phyloP scores from a whole-genome alignment of 73 alveolate genomes.

The Paramecium bursaria region DNA sequence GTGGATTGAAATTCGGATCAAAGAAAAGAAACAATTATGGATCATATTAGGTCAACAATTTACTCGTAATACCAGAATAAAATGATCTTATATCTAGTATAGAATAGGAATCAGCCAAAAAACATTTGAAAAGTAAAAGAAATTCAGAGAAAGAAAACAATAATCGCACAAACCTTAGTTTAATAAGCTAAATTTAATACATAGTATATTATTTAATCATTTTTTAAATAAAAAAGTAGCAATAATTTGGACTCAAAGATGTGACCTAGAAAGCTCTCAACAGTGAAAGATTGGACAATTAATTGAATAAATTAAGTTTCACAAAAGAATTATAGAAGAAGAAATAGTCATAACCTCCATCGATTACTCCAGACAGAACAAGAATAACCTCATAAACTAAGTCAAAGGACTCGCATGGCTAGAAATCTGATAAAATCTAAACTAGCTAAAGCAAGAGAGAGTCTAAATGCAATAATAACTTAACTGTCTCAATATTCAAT shows the following conservation, averaged over 20 bases:
- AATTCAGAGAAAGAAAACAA: slow-evolving; percentile 14
- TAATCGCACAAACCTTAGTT: not conserved
- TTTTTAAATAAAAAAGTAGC: not conserved
- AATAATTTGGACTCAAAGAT: slow-evolving; percentile 20
- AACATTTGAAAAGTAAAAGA: not conserved
- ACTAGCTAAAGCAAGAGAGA: not conserved
- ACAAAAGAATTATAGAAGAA: slow-evolving; percentile 42
- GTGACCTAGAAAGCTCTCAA: slow-evolving; percentile 38
- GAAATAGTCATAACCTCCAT: not conserved
- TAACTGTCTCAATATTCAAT: slow-evolving; percentile 54
- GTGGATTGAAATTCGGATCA: slow-evolving; percentile 39
- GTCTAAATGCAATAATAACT: not conserved
- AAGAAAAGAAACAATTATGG: slow-evolving; percentile 20
- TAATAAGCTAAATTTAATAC: not conserved
- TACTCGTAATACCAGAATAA: slow-evolving; percentile 42
- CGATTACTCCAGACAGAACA: slow-evolving; percentile 53
- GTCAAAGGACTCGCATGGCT: not conserved
- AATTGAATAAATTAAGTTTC: slow-evolving; percentile 43
- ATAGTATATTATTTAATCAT: not conserved
- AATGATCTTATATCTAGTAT: slow-evolving; percentile 48
- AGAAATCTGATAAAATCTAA: slow-evolving; percentile 16
- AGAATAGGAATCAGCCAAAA: slow-evolving; percentile 40
- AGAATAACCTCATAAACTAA: slow-evolving; percentile 29
- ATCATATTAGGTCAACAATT: slow-evolving; percentile 1
- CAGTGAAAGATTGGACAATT: slow-evolving; percentile 18